Conservation (phyloP, 768 basidiomycete genomes). For the Leccinum subtestaceum region DNA sequence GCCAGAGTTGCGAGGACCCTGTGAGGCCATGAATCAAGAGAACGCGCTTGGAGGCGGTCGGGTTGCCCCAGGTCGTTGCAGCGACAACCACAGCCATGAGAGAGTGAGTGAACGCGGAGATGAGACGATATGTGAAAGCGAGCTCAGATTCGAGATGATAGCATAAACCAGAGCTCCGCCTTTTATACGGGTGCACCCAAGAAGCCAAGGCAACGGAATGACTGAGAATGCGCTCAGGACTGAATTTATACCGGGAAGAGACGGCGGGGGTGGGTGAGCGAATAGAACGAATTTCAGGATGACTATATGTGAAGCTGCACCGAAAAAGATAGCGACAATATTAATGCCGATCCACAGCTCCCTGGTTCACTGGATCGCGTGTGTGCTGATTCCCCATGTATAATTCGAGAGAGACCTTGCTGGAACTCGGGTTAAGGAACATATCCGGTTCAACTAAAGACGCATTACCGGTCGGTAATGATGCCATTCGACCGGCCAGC, state of each 20-base stretch:
- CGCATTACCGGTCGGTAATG: neutral
- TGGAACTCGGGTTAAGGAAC: neutral
- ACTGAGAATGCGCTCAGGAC: neutral
- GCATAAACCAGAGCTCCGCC: no score
- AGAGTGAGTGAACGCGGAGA: neutral
- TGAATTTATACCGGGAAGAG: neutral
- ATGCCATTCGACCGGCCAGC: neutral
- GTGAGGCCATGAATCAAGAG: constrained; percentile 24
- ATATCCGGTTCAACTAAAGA: neutral
- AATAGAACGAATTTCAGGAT: neutral
- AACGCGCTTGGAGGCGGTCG: constrained; percentile 15
- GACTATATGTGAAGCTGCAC: neutral
- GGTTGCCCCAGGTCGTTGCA: constrained; percentile 17
- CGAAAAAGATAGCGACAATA: neutral
- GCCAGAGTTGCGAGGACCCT: constrained; percentile 13
- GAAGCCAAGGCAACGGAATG: neutral
- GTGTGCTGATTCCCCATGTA: neutral
- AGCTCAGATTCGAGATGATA: neutral
- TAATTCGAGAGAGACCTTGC: neutral
- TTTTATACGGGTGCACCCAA: neutral
- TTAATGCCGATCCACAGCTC: neutral
- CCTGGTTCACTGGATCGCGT: neutral
- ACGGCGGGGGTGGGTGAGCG: neutral
- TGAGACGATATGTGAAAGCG: neutral
- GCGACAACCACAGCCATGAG: neutral